These are phyloP conservation scores for Ilex paraguariensis DNA, from an alignment of 305 asterid genomes.

Conservation along the genomic window DNA sequence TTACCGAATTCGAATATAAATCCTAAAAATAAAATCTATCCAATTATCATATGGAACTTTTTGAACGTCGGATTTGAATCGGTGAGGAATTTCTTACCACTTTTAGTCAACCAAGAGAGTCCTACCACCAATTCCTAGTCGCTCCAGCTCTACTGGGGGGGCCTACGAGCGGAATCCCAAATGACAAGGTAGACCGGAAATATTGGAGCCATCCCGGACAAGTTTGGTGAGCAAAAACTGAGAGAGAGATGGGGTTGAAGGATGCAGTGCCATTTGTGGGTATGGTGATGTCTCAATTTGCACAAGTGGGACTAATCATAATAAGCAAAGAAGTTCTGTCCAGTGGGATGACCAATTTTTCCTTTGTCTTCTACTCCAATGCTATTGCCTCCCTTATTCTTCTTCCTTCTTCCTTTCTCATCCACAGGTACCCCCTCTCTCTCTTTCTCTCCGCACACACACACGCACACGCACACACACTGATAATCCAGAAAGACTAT, in stretches of 20 bases:
- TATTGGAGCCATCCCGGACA: too few species aligned
- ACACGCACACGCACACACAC: not conserved
- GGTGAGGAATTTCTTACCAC: too few species aligned
- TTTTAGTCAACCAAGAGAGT: too few species aligned
- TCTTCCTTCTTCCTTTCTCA: slow-evolving; percentile 62
- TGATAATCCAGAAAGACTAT: not conserved
- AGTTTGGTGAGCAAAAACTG: not conserved
- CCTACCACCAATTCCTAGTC: too few species aligned
- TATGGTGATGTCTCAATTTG: slow-evolving; percentile 57
- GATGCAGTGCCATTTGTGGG: slow-evolving; percentile 51
- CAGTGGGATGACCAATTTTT: slow-evolving; percentile 74
- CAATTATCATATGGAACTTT: too few species aligned
- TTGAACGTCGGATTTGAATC: too few species aligned
- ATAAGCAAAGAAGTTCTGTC: slow-evolving; percentile 75
- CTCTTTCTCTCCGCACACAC: too few species aligned
- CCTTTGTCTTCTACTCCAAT: slow-evolving; percentile 75
- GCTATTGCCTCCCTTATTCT: slow-evolving; percentile 74
- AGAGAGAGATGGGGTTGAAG: slow-evolving; percentile 33
- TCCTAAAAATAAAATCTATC: too few species aligned
- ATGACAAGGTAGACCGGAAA: too few species aligned
- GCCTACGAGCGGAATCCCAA: too few species aligned
- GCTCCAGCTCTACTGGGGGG: too few species aligned
- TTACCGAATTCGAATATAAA: too few species aligned
- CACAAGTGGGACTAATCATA: slow-evolving; percentile 70
- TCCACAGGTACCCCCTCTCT: slow-evolving; percentile 43